Conservation (phyloP, 371 early-diverging fungal genomes). For the Actinomucor elegans region DNA sequence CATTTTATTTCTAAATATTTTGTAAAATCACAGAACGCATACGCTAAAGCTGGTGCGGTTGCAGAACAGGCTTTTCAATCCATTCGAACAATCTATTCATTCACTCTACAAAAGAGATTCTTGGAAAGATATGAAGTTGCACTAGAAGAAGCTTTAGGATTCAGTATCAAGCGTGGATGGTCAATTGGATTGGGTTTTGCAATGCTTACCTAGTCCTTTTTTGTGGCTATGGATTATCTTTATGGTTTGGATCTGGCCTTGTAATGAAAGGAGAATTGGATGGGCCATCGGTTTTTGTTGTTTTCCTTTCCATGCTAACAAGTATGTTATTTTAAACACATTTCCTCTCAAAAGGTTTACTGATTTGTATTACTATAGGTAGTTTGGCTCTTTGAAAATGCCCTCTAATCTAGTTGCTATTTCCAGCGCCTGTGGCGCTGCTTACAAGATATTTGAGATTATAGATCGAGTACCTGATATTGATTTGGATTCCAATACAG, state of each 20-base stretch:
- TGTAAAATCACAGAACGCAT: slow-evolving; percentile 26
- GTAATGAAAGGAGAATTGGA: slow-evolving; percentile 43
- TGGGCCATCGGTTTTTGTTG: slow-evolving; percentile 59
- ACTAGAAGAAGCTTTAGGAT: slow-evolving; percentile 52
- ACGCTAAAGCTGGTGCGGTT: slow-evolving; percentile 44
- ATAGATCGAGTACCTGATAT: slow-evolving; percentile 75
- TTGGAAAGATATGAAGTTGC: slow-evolving; percentile 55
- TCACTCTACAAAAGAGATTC: slow-evolving; percentile 75
- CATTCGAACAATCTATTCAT: slow-evolving; percentile 87
- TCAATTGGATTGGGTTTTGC: slow-evolving; percentile 60
- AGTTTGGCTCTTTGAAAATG: slow-evolving; percentile 35
- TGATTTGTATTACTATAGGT: too few species aligned
- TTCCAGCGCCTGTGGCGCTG: slow-evolving; percentile 66
- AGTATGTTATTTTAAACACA: too few species aligned
- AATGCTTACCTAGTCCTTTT: slow-evolving; percentile 60
- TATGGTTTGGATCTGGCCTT: slow-evolving; percentile 77
- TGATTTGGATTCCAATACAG: slow-evolving; percentile 48
- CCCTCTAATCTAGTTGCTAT: slow-evolving; percentile 65
- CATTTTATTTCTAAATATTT: slow-evolving; percentile 56
- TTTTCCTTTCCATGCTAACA: slow-evolving; percentile 70
- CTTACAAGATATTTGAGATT: slow-evolving; percentile 66
- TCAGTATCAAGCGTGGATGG: slow-evolving; percentile 56
- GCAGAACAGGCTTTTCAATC: slow-evolving; percentile 73
- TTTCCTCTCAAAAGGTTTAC: too few species aligned
- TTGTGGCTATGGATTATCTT: slow-evolving; percentile 65